Evolutionary conservation across 495 filamentous ascomycete species (phyloP).

Genomic region (Trichoderma reesei): DNA sequence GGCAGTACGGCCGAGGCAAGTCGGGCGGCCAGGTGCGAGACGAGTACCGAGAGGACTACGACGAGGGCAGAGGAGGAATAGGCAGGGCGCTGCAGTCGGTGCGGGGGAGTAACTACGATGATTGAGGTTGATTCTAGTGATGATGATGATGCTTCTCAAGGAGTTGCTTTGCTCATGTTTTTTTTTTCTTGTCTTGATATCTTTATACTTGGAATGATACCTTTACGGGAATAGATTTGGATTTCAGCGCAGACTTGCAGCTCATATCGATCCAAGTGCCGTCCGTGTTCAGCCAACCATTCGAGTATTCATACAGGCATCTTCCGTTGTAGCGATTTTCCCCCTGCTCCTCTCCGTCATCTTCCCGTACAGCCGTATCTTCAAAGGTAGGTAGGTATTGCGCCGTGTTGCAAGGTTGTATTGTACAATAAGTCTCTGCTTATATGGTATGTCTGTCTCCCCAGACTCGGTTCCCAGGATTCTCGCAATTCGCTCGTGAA

Average conservation of each 20-base stretch:
- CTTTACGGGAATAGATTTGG: conserved; percentile 1
- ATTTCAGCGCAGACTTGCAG: neutral
- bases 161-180: neutral
- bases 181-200: too few relatives aligned
- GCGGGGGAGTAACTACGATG: conserved; percentile 49
- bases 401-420: neutral
- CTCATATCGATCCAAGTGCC: neutral
- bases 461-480: neutral
- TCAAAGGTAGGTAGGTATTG: neutral
- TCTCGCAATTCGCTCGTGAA: neutral
- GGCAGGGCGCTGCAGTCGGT: conserved; percentile 55
- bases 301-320: neutral
- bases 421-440: conserved; percentile 6
- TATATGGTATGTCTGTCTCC: neutral
- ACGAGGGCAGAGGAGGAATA: conserved; percentile 80
- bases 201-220: conserved; percentile 2
- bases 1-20: conserved; percentile 85
- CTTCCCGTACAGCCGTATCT: neutral
- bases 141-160: neutral
- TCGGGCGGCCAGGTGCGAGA: conserved; percentile 95
- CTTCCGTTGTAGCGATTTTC: neutral
- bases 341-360: neutral
- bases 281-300: neutral
- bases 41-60: conserved; percentile 93
- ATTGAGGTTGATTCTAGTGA: too few relatives aligned